Conservation (phyloP, 805 yeast genomes). For the Suhomyces sp. region DNA sequence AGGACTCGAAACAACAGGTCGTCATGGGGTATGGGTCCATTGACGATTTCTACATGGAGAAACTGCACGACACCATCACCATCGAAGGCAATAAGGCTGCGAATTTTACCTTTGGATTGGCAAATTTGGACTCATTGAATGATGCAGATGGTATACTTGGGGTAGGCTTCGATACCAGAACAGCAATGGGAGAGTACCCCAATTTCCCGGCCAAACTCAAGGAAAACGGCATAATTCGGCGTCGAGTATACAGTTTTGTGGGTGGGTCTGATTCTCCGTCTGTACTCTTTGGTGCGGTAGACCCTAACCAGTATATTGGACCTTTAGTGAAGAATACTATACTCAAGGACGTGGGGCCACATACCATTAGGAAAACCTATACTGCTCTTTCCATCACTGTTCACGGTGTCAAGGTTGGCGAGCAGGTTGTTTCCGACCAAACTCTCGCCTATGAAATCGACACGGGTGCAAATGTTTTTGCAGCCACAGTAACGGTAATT, state of each 20-base stretch:
- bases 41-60: slow-evolving; percentile 2
- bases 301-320: slow-evolving; percentile 27
- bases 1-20: neutral
- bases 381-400: slow-evolving; percentile 14
- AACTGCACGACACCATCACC: slow-evolving; percentile 6
- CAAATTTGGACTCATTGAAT: slow-evolving; percentile 4
- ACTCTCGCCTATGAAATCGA: slow-evolving; percentile 17
- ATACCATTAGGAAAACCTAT: slow-evolving; percentile 6
- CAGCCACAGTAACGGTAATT: slow-evolving; percentile 13
- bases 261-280: slow-evolving; percentile 8
- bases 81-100: slow-evolving; percentile 2
- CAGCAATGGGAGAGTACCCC: slow-evolving; percentile 12
- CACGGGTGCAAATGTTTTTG: slow-evolving; percentile 17
- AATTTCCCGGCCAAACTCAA: slow-evolving; percentile 17
- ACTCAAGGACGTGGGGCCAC: slow-evolving; percentile 11
- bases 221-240: slow-evolving; percentile 9
- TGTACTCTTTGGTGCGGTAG: slow-evolving; percentile 36
- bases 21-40: slow-evolving; percentile 7
- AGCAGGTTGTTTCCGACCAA: slow-evolving; percentile 12
- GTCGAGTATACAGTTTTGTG: slow-evolving; percentile 13
- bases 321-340: slow-evolving; percentile 17
- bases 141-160: slow-evolving; percentile 16
- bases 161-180: slow-evolving; percentile 14
- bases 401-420: slow-evolving; percentile 10
- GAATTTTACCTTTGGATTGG: slow-evolving; percentile 10